Conservation (phyloP, 495 filamentous ascomycete genomes). For the Hypoxylon fragiforme region DNA sequence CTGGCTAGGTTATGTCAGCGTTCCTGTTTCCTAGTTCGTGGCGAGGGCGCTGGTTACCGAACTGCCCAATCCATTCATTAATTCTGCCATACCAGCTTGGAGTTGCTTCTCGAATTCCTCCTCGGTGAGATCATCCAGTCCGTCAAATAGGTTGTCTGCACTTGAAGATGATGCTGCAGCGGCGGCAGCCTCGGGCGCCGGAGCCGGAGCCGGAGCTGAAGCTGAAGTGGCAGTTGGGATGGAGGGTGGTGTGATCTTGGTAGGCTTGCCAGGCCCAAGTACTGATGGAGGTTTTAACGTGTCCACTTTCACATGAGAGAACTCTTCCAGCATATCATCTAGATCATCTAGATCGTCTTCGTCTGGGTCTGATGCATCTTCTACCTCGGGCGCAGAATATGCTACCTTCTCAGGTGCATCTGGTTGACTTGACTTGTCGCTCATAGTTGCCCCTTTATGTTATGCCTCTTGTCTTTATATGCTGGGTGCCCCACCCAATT, state of each 20-base stretch:
- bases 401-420: slow-evolving; percentile 12
- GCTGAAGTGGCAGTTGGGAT: no score
- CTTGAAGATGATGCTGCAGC: slow-evolving; percentile 13
- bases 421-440: slow-evolving; percentile 10
- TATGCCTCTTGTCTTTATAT: slow-evolving; percentile 15
- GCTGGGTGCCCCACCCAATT: no score
- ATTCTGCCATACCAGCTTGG: slow-evolving; percentile 81
- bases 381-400: slow-evolving; percentile 31
- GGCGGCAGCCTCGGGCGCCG: not conserved
- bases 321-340: slow-evolving; percentile 93
- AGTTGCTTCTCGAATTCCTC: slow-evolving; percentile 83
- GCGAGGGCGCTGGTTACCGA: slow-evolving; percentile 46
- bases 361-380: slow-evolving; percentile 71
- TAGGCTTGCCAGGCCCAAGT: slow-evolving; percentile 47
- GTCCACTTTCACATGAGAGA: slow-evolving; percentile 61
- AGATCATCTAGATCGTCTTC: slow-evolving; percentile 91
- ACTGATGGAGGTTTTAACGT: slow-evolving; percentile 47
- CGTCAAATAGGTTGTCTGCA: slow-evolving; percentile 15
- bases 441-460: slow-evolving; percentile 17
- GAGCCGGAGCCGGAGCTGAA: not conserved
- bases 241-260: slow-evolving; percentile 17
- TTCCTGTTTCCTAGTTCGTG: not conserved
- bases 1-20: slow-evolving; percentile 52
- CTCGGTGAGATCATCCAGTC: slow-evolving; percentile 50
- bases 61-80: slow-evolving; percentile 70